Conservation (phyloP, 2,329 filamentous ascomycete genomes). For the Colletotrichum orchidophilum region DNA sequence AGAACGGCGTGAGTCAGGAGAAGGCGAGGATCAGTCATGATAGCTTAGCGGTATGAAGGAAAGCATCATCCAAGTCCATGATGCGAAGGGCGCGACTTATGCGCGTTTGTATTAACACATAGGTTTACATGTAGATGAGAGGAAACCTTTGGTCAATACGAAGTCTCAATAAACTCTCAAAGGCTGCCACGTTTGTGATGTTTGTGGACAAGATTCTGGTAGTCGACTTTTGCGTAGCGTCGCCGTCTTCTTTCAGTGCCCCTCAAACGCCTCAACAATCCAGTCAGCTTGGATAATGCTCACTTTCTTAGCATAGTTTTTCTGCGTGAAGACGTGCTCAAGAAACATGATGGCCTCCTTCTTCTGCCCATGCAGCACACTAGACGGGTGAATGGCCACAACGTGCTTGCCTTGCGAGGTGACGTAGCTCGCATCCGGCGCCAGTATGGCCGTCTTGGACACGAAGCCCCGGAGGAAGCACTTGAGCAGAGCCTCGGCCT, state of each 20-base stretch:
- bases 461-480: conserved; percentile 72
- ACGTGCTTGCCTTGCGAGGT: conserved; percentile 68
- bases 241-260: not conserved
- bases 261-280: conserved; percentile 62
- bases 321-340: conserved; percentile 72
- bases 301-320: conserved; percentile 74
- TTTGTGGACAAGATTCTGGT: not conserved
- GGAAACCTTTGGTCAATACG: not conserved
- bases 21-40: conserved; percentile 39
- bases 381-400: conserved; percentile 70
- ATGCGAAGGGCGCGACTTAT: not conserved
- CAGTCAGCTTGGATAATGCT: conserved; percentile 68
- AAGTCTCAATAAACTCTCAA: not conserved
- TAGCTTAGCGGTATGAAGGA: not conserved
- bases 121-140: not conserved
- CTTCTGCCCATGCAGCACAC: conserved; percentile 70
- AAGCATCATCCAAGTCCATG: not conserved
- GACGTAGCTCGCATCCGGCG: conserved; percentile 68
- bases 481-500: conserved; percentile 63
- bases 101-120: not conserved
- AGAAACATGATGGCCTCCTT: conserved; percentile 75
- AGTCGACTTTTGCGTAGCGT: not conserved
- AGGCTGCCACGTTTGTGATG: not conserved
- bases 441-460: conserved; percentile 67
- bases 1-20: conserved; percentile 44